Evolutionary conservation across 1,139 yeast species (phyloP).

Genomic region (Debaryomyces coudertii): DNA sequence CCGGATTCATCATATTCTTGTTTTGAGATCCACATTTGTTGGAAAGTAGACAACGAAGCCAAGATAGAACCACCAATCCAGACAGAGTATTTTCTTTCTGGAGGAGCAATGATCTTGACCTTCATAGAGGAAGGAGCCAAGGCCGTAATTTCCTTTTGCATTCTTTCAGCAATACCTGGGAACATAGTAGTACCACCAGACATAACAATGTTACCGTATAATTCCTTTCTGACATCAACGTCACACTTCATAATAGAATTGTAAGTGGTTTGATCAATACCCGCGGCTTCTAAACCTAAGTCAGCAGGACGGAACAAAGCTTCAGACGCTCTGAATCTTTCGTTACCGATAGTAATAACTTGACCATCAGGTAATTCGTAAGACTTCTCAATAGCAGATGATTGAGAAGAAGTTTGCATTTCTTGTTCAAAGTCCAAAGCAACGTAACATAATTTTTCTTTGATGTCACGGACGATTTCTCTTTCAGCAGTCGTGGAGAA

Average conservation of each 20-base stretch:
- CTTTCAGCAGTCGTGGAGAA: slow-evolving; percentile 99
- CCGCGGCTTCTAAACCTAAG: slow-evolving; percentile 97
- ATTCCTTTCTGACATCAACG: slow-evolving; percentile 98
- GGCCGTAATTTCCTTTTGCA: slow-evolving; percentile 99
- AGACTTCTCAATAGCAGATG: slow-evolving; percentile 96
- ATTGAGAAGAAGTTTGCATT: slow-evolving; percentile 98
- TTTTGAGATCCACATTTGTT: slow-evolving; percentile 99
- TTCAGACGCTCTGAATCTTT: slow-evolving; percentile 99
- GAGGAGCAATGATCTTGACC: slow-evolving; percentile 99
- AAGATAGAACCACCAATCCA: slow-evolving; percentile 99
- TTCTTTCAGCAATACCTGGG: slow-evolving; percentile 99
- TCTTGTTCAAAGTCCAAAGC: slow-evolving; percentile 97
- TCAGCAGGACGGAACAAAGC: slow-evolving; percentile 99
- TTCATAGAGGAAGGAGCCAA: slow-evolving; percentile 99
- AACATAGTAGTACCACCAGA: slow-evolving; percentile 99
- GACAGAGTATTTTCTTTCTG: slow-evolving; percentile 99
- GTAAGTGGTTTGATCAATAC: slow-evolving; percentile 99
- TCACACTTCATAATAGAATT: slow-evolving; percentile 99
- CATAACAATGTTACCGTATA: slow-evolving; percentile 98
- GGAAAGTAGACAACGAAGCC: slow-evolving; percentile 98
- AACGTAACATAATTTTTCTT: slow-evolving; percentile 98
- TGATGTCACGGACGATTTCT: slow-evolving; percentile 99
- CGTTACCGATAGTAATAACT: slow-evolving; percentile 99
- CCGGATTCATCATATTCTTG: slow-evolving; percentile 99
- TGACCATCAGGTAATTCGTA: slow-evolving; percentile 99